A percentile compares a stretch with the other conserved stretches of the same genome.
phyloP scores from a whole-genome alignment of 345 rosid species.

The Hirschfeldia incana region DNA sequence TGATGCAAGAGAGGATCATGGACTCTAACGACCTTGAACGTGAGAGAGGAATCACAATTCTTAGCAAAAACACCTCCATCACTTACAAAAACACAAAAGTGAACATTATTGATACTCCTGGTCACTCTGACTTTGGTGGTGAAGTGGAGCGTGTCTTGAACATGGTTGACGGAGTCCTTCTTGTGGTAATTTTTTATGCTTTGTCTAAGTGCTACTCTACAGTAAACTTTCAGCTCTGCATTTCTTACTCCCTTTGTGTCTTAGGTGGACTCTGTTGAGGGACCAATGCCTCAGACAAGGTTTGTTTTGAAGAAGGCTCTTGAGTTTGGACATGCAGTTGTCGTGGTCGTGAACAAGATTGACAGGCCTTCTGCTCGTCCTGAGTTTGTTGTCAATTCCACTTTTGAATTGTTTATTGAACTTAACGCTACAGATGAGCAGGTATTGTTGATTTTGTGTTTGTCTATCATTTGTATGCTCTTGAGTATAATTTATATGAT shows the following conservation, averaged over 20 bases:
- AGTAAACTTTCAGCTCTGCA: no score
- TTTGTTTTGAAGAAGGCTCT: conserved; percentile 97
- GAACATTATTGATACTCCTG: conserved; percentile 95
- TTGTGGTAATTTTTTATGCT: conserved; percentile 63
- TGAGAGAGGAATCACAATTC: conserved; percentile 94
- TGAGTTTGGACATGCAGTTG: conserved; percentile 93
- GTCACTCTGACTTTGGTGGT: conserved; percentile 99
- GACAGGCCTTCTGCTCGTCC: conserved; percentile 98
- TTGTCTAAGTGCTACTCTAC: not conserved
- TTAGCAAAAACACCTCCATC: conserved; percentile 95
- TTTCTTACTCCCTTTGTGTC: not conserved
- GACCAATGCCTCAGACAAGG: conserved; percentile 99
- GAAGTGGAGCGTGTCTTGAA: conserved; percentile 98
- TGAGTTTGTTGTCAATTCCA: conserved; percentile 86
- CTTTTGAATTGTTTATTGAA: conserved; percentile 95
- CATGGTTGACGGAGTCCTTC: conserved; percentile 98
- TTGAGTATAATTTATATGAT: not conserved
- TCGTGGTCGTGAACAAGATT: conserved; percentile 94
- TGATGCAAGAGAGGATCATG: conserved; percentile 91
- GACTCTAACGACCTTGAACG: conserved; percentile 97
- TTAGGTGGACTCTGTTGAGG: conserved; percentile 98
- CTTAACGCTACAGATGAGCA: conserved; percentile 96
- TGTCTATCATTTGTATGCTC: not conserved
- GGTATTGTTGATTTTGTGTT: conserved; percentile 48
- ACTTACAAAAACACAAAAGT: conserved; percentile 83